Conservation (phyloP, 2,329 filamentous ascomycete species). For the Claviceps paspali region DNA sequence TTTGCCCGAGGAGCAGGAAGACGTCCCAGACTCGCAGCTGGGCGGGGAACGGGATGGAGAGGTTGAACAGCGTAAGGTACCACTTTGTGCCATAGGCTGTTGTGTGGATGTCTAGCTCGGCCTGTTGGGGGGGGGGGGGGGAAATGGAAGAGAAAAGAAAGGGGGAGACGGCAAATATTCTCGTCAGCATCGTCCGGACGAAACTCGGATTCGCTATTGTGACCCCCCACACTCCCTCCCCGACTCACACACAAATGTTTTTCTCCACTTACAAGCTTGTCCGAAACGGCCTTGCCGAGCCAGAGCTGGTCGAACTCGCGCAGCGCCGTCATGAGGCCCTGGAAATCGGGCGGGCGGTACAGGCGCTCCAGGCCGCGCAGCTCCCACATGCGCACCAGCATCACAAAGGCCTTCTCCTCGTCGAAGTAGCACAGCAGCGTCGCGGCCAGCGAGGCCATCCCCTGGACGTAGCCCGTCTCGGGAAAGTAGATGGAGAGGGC, state of each 20-base stretch:
- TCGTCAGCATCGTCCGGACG: background rate
- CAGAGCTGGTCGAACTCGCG: constrained; percentile 74
- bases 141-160: background rate
- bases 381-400: constrained; percentile 91
- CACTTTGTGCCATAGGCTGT: constrained; percentile 93
- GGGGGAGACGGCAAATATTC: background rate
- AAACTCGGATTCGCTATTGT: too few species aligned
- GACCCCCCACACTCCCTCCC: too few species aligned
- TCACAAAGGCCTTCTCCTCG: constrained; percentile 85
- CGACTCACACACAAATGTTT: too few species aligned
- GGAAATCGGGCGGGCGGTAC: constrained; percentile 63
- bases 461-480: constrained; percentile 88
- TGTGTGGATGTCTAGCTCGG: constrained; percentile 63
- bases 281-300: constrained; percentile 68
- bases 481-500: constrained; percentile 83
- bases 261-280: constrained; percentile 67
- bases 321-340: constrained; percentile 72
- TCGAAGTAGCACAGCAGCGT: constrained; percentile 94
- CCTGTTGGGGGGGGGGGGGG: too few species aligned
- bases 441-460: constrained; percentile 87
- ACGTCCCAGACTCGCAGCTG: constrained; percentile 96
- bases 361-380: constrained; percentile 72
- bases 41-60: constrained; percentile 85
- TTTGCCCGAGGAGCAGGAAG: constrained; percentile 78
- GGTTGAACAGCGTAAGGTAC: constrained; percentile 96